phyloP scores from a whole-genome alignment of 2,329 filamentous ascomycete species.

The Calonectria pteridis region DNA sequence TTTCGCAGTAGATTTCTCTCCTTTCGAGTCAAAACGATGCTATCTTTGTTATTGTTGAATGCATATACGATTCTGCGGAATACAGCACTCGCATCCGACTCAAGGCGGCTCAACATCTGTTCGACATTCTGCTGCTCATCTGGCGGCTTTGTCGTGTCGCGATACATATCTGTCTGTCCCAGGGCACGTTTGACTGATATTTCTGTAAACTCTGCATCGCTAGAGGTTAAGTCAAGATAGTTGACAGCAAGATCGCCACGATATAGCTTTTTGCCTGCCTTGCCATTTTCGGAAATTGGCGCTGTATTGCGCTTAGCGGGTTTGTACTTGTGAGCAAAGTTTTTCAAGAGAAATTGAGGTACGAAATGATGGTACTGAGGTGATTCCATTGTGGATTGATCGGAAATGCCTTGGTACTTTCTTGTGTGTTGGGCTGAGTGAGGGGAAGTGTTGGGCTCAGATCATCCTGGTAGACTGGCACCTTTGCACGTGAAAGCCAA shows the following conservation, averaged over 20 bases:
- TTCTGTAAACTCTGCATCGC: conserved; percentile 33
- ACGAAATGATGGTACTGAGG: neutral
- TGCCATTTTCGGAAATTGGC: neutral
- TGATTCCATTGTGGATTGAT: no score
- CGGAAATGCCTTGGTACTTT: no score
- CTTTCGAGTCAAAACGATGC: conserved; percentile 46
- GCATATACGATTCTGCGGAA: conserved; percentile 39
- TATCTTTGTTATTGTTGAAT: neutral
- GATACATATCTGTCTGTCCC: conserved; percentile 45
- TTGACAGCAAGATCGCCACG: conserved; percentile 43
- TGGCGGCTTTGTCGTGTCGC: conserved; percentile 30
- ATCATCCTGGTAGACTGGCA: no score
- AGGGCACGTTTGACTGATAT: conserved; percentile 37
- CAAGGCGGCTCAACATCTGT: conserved; percentile 40
- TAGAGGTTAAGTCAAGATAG: conserved; percentile 34
- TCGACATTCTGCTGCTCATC: conserved; percentile 39
- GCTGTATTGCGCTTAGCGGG: neutral
- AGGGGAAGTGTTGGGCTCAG: no score
- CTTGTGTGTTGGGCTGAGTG: no score
- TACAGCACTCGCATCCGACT: conserved; percentile 43
- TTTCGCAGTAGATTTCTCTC: conserved; percentile 56
- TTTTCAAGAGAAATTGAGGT: neutral
- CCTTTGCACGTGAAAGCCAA: no score
- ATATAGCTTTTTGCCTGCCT: conserved; percentile 7
- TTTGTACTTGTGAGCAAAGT: neutral